These are phyloP conservation scores for Malus fusca DNA, from an alignment of 306 rosid species.

Conservation along the genomic window DNA sequence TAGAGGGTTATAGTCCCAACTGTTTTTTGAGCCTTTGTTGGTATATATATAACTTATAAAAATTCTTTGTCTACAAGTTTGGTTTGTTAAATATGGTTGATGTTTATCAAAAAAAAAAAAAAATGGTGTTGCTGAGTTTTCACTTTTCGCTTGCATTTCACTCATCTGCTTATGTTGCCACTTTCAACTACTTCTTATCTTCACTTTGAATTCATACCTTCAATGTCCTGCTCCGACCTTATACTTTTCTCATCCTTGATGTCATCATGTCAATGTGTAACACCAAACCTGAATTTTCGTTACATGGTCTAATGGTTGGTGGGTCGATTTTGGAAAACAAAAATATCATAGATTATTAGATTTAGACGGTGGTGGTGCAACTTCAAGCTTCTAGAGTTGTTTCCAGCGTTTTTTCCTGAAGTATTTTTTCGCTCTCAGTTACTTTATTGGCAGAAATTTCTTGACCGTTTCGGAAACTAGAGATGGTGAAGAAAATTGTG, in stretches of 20 bases:
- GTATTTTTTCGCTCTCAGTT: not conserved
- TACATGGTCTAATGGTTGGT: slow-evolving; percentile 30
- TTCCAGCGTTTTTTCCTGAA: not conserved
- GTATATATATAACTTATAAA: not conserved
- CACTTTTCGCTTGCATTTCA: slow-evolving; percentile 52
- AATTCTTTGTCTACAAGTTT: slow-evolving; percentile 51
- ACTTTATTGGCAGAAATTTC: not conserved
- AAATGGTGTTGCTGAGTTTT: slow-evolving; percentile 26
- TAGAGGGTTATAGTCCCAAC: slow-evolving; percentile 2
- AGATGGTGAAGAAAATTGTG: not conserved
- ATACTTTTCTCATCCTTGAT: not conserved
- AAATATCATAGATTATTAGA: not conserved
- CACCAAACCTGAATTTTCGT: slow-evolving; percentile 36
- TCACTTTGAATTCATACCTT: slow-evolving; percentile 51
- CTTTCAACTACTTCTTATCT: slow-evolving; percentile 62
- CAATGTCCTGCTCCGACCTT: slow-evolving; percentile 12
- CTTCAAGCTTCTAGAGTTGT: slow-evolving; percentile 2
- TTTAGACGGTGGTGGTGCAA: not conserved
- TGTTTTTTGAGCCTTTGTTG: not conserved
- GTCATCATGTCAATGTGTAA: not conserved
- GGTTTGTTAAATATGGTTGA: not conserved
- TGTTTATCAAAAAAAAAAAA: too few species aligned
- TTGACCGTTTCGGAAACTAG: not conserved
- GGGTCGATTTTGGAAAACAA: slow-evolving; percentile 24
- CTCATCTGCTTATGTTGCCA: slow-evolving; percentile 37